Evolutionary conservation across 495 filamentous ascomycete species (phyloP), one percentile per base, ranked within the genome.

Genomic region (Trichoderma orchidacearum): DNA sequence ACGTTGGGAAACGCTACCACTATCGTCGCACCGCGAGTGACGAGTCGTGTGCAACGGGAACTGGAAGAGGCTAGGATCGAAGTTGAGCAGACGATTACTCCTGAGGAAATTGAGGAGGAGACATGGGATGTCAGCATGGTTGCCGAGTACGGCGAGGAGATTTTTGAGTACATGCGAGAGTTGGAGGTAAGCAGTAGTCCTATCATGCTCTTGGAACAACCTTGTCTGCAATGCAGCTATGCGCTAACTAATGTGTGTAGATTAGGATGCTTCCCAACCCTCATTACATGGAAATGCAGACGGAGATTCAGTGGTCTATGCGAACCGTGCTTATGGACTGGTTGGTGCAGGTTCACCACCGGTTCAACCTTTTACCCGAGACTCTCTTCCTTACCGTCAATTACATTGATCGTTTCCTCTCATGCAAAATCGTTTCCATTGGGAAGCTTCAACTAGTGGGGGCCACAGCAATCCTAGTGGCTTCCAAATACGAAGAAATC

Each of bases 241-340:
- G n/a, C 58, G 48, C 63, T 71, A 55, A 70, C 61, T 9, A 15
- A 55, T 34, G 17, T 23, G 13, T 9, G 38, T 62, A 95, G 90
- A 80, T 80, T 58, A 79, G 78, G 38, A 85, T 97, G 80, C 71
- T 89, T 38, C 93, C 93, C 0, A 87, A 91, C 64, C 76, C 87
- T 2, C 81, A 91, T 63, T 98, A 98, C 74, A 97, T 98, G 94
- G 89, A 95, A 52, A 84, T 86, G 54, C 93, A 98, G 67, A 82
- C 84, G n/a, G 91, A 97, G 68, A 92, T 98, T 56, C 89, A 95
- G 68, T 97, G 94, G 94, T 95, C 92, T 0, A 96, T 96, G 92
- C 89, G 93, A 48, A 83, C 92, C 9, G 89, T 97, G 45, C 82
- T 98, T 54, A 95, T 97, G 85, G 94, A 97, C 68, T 98, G 93